Conservation (phyloP, 75 land plant species). For the Selaginella tamariscina region DNA sequence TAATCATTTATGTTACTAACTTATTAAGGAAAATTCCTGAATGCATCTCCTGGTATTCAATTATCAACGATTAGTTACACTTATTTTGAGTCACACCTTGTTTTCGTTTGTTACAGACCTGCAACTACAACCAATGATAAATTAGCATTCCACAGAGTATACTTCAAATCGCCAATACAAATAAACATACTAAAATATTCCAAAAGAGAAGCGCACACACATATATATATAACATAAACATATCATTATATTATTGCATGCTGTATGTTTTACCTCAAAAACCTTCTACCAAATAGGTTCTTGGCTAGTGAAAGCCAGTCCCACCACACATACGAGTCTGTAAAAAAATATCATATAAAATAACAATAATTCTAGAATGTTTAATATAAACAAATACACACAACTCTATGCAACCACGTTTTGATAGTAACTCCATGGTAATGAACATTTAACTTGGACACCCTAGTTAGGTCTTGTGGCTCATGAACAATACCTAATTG, state of each 20-base stretch:
- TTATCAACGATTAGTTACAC: too few relatives aligned
- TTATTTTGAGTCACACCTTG: too few relatives aligned
- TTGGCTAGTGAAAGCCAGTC: constrained; percentile 92
- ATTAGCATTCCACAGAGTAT: too few relatives aligned
- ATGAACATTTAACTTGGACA: constrained; percentile 46
- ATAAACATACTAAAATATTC: too few relatives aligned
- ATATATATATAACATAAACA: constrained; percentile 8
- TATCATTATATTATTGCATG: neutral
- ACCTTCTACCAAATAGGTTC: constrained; percentile 92
- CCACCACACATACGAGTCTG: constrained; percentile 97
- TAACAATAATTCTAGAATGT: neutral
- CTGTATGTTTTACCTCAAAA: constrained; percentile 42
- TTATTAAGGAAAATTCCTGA: too few relatives aligned
- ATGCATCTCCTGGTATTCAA: too few relatives aligned
- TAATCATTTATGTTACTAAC: too few relatives aligned
- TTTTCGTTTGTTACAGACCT: too few relatives aligned
- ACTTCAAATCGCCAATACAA: too few relatives aligned
- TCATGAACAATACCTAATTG: constrained; percentile 54
- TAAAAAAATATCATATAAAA: neutral
- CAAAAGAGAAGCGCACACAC: too few relatives aligned
- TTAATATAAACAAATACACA: constrained; percentile 34
- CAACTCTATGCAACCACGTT: constrained; percentile 94
- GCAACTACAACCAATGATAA: too few relatives aligned
- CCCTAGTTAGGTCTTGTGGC: constrained; percentile 58
- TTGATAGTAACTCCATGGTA: constrained; percentile 89